Evolutionary conservation across 2,329 filamentous ascomycete genomes (phyloP).

Genomic region (Fusarium devonianum): DNA sequence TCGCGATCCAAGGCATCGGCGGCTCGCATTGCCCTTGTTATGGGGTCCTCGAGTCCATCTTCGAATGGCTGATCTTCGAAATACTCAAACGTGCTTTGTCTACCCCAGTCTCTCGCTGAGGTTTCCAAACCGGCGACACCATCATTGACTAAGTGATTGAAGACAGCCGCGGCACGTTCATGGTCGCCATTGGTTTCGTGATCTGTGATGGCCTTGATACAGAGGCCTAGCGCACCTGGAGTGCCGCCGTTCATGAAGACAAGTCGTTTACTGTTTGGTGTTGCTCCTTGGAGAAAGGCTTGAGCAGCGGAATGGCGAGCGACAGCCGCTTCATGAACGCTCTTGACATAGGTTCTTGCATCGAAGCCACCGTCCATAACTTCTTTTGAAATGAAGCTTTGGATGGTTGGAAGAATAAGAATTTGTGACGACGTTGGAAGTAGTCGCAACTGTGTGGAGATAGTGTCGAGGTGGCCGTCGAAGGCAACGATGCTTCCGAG

Average conservation of each 20-base stretch:
- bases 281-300: conserved; percentile 58
- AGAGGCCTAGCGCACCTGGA: conserved; percentile 60
- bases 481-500: conserved; percentile 65
- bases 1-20: conserved; percentile 64
- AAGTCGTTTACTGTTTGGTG: conserved; percentile 57
- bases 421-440: conserved; percentile 66
- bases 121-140: conserved; percentile 53
- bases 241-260: conserved; percentile 69
- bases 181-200: conserved; percentile 59
- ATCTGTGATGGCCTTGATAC: conserved; percentile 62
- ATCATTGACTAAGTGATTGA: conserved; percentile 58
- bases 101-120: conserved; percentile 33
- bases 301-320: conserved; percentile 57
- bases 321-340: conserved; percentile 58
- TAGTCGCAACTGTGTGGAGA: conserved; percentile 66
- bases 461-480: conserved; percentile 62
- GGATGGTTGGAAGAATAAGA: conserved; percentile 61
- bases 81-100: conserved; percentile 29
- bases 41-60: conserved; percentile 55
- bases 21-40: conserved; percentile 63
- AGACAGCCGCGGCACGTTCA: conserved; percentile 58
- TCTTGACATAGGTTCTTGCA: conserved; percentile 51
- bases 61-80: conserved; percentile 23
- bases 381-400: conserved; percentile 53
- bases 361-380: conserved; percentile 42